These are phyloP conservation scores for Candida glaebosa DNA, from an alignment of 805 yeast species.

Conservation along the genomic window DNA sequence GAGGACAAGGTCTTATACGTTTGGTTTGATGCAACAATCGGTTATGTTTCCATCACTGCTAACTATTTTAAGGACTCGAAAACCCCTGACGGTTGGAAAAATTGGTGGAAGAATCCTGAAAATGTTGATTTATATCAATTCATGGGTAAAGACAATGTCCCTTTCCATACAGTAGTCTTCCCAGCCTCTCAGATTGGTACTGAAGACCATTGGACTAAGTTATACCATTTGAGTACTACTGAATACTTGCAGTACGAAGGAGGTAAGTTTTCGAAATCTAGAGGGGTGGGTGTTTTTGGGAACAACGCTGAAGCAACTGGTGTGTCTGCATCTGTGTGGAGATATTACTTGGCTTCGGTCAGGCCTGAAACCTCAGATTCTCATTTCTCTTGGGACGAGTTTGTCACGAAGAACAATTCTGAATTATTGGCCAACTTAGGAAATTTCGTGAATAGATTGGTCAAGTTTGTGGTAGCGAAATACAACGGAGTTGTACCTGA, in stretches of 20 bases:
- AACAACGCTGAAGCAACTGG: constrained; percentile 95
- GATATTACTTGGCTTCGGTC: constrained; percentile 87
- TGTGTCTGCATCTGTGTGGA: constrained; percentile 90
- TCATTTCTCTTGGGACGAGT: constrained; percentile 96
- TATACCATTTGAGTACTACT: constrained; percentile 88
- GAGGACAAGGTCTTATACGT: constrained; percentile 91
- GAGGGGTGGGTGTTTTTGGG: constrained; percentile 98
- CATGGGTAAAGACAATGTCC: constrained; percentile 99
- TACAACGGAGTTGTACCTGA: constrained; percentile 87
- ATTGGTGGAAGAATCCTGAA: constrained; percentile 96
- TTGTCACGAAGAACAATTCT: constrained; percentile 88
- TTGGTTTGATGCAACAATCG: constrained; percentile 99
- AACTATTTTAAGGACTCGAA: constrained; percentile 54
- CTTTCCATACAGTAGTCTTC: constrained; percentile 98
- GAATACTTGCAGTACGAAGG: constrained; percentile 97
- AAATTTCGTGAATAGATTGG: constrained; percentile 90
- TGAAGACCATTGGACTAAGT: constrained; percentile 80
- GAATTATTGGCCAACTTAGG: constrained; percentile 95
- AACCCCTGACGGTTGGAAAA: constrained; percentile 54
- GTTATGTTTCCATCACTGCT: constrained; percentile 95
- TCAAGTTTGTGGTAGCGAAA: constrained; percentile 85
- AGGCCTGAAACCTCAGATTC: constrained; percentile 97
- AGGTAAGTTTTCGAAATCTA: constrained; percentile 97
- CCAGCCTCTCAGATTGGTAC: constrained; percentile 93
- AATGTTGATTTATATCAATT: constrained; percentile 87